These are phyloP conservation scores for Inosperma sp. DNA, from an alignment of 768 basidiomycete genomes.

Conservation along the genomic window DNA sequence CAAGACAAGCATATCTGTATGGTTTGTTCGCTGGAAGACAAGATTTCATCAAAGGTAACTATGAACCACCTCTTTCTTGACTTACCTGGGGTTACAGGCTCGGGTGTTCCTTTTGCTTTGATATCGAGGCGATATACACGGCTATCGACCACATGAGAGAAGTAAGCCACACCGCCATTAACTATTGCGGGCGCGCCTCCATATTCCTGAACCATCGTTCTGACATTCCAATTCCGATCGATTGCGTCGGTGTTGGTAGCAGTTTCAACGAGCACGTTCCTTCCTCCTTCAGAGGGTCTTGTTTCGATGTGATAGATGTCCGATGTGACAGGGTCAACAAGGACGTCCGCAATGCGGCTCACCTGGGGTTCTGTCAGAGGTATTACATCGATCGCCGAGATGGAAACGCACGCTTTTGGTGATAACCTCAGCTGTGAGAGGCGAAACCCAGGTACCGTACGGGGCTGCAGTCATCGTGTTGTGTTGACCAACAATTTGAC, in stretches of 20 bases:
- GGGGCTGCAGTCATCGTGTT: slow-evolving; percentile 35
- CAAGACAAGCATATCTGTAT: slow-evolving; percentile 61
- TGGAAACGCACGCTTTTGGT: slow-evolving; percentile 34
- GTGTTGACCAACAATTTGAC: no score
- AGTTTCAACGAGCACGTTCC: slow-evolving; percentile 55
- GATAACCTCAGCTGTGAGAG: slow-evolving; percentile 50
- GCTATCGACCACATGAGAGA: slow-evolving; percentile 52
- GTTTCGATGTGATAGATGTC: slow-evolving; percentile 55
- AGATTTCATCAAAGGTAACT: slow-evolving; percentile 1
- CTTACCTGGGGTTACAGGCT: slow-evolving; percentile 69
- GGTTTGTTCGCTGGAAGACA: slow-evolving; percentile 38
- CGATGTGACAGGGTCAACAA: slow-evolving; percentile 58
- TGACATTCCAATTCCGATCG: slow-evolving; percentile 52
- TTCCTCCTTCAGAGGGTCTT: slow-evolving; percentile 48
- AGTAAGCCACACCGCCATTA: slow-evolving; percentile 47
- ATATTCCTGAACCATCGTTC: slow-evolving; percentile 65
- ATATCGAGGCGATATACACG: slow-evolving; percentile 45
- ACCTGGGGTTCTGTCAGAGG: no score
- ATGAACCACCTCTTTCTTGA: slow-evolving; percentile 8
- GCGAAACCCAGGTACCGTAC: slow-evolving; percentile 60
- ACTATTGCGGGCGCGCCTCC: slow-evolving; percentile 62
- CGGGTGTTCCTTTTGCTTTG: slow-evolving; percentile 36
- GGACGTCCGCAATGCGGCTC: slow-evolving; percentile 35
- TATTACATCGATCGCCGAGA: not conserved
- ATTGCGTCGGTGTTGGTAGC: slow-evolving; percentile 47